Evolutionary conservation across 441 rosid species (phyloP), one percentile per base, ranked within the genome.

Genomic region (Euphorbia celastroides): DNA sequence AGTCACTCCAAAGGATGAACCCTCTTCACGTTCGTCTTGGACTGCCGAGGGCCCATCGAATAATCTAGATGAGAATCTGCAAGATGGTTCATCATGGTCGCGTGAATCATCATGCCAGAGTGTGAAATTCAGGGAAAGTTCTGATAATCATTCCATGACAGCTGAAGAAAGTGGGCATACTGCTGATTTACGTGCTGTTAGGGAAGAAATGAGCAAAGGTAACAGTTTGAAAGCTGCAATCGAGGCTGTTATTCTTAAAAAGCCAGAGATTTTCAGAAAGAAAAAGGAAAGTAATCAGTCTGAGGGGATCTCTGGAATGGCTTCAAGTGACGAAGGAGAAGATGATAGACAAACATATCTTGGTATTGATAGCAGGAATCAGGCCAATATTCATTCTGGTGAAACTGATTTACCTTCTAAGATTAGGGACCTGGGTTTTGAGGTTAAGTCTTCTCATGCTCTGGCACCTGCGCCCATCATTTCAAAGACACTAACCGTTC

Each of bases 181-280:
- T 71, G 75, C 82, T 58, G 96, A 91, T 60, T 67, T 69, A 67
- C 83, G 84, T 77, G 54, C 81, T 52, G 69, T 72, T 30, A 79
- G 74, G 75, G 91, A 79, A 74, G 91, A 85, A 36, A 72, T 64
- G 66, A 69, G 71, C 67, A 82, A 78, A 74, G 84, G 84, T 65
- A 85, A 76, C 68, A 86, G 85, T 73, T 75, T 86, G 75, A 87
- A 88, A 77, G 88, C 93, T 75, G 90, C 95, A 26, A 84, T 95
- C 71, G 88, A 88, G 71, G 92, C 90, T 55, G 89, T 93, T 65
- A 86, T 88, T 64, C 88, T 83, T 57, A 87, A 86, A 78, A 85
- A 78, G 82, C 92, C 93, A 57, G 90, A 84, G 74, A 74, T 79
- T 64, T 84, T 81, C 76, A 76, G 87, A 74, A 92, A 80, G 83